Base-by-base conservation (phyloP, 345 rosid genomes). In the Bruguiera parviflora region DNA sequence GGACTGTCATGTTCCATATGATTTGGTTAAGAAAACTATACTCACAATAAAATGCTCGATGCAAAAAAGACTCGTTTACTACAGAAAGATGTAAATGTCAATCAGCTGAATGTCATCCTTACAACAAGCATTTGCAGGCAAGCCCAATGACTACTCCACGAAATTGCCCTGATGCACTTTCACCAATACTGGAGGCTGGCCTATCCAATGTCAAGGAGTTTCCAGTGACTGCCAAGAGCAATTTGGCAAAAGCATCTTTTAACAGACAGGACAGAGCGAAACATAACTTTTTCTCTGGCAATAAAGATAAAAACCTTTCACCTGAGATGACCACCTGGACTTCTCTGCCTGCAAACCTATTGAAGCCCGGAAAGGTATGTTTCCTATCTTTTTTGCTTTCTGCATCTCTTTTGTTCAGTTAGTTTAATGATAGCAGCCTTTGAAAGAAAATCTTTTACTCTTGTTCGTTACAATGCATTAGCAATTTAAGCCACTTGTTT, bases 291-390 rank as follows among this genome's bases (percentile, higher is more conserved):
- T 70, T 56, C 55, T 65, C 79, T 13, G 77, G 43, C 47, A 71
- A 64, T 58, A 75, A 65, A 67, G 83, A 79, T 62, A 82, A 75
- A 68, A 79, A 55, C 47, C 73, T 53, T 58, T 67, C 66, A 19
- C 60, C 83, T 22, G 90, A 91, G 71, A 75, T 81, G 22, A 61
- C 71, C 24, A 61, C 85, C 19, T 89, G 95, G 98, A 70, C 77
- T 58, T 89, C 97, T 70, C 84, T 91, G 77, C 96, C 98, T 68
- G 68, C 81, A 16, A 81, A 66, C 67, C 87, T 89, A 62, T 67
- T 83, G 79, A 91, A 86, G 78, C 78, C 87, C 61, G 97, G 96
- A 67, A 91, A 87, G 89, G 98, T 94, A 76, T 55, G 71, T 64
- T 70, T 37, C 71, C 5, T 55, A 32, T 32, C 57, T 59, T 53